Evolutionary conservation across 208 protist genomes (phyloP), one percentile per base, ranked within the genome.

Genomic region (Trypanosoma congolense): DNA sequence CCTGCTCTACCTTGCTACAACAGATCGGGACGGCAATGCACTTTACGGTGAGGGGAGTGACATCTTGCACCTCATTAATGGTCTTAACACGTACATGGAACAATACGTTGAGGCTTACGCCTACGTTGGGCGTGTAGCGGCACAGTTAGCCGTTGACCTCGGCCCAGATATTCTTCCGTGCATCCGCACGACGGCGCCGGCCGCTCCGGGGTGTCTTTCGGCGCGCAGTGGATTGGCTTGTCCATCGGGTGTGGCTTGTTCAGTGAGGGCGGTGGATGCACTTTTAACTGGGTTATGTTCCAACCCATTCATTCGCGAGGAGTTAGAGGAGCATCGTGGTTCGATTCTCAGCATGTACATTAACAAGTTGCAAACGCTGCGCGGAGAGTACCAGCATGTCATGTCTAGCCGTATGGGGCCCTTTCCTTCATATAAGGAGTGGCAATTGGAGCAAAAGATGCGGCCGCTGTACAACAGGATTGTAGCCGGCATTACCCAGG

Each of bases 31-130:
- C 56, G 54, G 56, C 12, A 36, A 9, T 14, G 31, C 33, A n/a
- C 56, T 78, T 19, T 83, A 73, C 52, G 43, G 57, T 28, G 33
- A 36, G 9, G 46, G 35, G 3, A 43, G 61, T 40, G 48, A 59
- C 19, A 8, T 77, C 10, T 38, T 54, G 16, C 47, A 41, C 1
- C 19, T 75, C 2, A 65, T 77, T n/a, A 46, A 52, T 9, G 49
- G 56, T 19, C 52, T 79, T 28, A 84, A 79, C 41, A 54, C 59
- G 21, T 53, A 74, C 42, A 79, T 84, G 65, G 70, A 77, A 43
- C 47, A 50, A 21, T 84, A 84, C 28, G 47, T 79, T 2, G 44
- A 68, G n/a, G 57, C 52, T 16, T 70, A 73, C 35, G 29, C 52
- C 25, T 67, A 65, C 60, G 45, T 61, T 71, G 44, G 68, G 10